These are phyloP conservation scores for Penicillium ucsense DNA, from an alignment of 495 filamentous ascomycete genomes.

Conservation along the genomic window DNA sequence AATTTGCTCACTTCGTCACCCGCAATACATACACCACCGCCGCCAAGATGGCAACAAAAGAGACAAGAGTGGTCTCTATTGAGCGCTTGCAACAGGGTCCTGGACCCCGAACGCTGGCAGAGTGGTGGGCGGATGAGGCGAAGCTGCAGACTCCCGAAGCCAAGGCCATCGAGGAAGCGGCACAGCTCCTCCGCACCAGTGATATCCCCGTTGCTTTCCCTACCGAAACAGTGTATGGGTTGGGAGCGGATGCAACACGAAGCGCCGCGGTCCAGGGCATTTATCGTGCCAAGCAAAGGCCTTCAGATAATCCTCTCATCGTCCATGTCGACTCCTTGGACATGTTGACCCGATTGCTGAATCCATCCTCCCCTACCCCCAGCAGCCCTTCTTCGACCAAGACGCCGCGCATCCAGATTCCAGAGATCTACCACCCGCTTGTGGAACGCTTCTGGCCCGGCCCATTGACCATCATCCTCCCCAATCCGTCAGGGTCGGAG, in stretches of 20 bases:
- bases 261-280: constrained; percentile 80
- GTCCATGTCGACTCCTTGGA: constrained; percentile 75
- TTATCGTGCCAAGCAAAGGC: constrained; percentile 79
- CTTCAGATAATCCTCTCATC: constrained; percentile 91
- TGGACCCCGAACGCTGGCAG: constrained; percentile 27
- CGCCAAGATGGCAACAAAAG: constrained; percentile 10
- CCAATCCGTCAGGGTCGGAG: constrained; percentile 55
- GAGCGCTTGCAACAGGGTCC: constrained; percentile 33
- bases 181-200: constrained; percentile 47
- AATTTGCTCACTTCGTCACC: constrained; percentile 19
- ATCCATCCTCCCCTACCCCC: constrained; percentile 12
- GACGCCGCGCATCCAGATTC: constrained; percentile 44
- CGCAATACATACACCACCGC: not conserved
- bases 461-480: constrained; percentile 83
- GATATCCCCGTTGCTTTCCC: constrained; percentile 85
- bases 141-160: constrained; percentile 26
- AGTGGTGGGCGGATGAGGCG: constrained; percentile 39
- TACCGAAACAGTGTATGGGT: constrained; percentile 95
- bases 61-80: constrained; percentile 34
- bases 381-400: constrained; percentile 14
- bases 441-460: constrained; percentile 90
- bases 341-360: constrained; percentile 63
- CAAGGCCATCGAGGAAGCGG: constrained; percentile 42
- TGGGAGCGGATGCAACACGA: constrained; percentile 89
- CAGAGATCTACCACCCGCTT: constrained; percentile 70